A percentile compares a stretch with the other conserved stretches of the same genome.
Evolutionary conservation across 495 filamentous ascomycete species (phyloP).

Genomic region (Bacidia rubella): DNA sequence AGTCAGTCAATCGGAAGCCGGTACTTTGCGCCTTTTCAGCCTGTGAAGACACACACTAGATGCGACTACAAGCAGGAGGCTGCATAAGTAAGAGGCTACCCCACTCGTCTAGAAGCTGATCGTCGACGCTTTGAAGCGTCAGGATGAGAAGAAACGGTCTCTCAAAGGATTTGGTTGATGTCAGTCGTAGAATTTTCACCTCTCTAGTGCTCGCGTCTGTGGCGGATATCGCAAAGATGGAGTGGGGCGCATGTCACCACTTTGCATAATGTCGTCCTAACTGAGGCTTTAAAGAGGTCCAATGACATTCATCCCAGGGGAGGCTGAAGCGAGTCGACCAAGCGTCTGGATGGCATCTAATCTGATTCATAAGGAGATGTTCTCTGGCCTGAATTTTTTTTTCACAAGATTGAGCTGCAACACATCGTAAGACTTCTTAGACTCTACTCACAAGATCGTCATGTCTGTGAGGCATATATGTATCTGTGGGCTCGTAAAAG

Average conservation of each 20-base stretch:
- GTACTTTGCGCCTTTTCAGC: not conserved
- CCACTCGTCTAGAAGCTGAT: not conserved
- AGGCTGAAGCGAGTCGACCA: not conserved
- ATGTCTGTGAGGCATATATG: no score
- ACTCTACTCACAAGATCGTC: no score
- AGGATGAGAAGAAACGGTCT: not conserved
- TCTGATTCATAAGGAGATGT: not conserved
- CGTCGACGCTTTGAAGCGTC: not conserved
- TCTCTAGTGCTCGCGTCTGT: constrained; percentile 17
- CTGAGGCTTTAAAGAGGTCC: not conserved
- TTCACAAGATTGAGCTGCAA: no score
- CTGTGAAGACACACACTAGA: not conserved
- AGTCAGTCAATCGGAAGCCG: not conserved
- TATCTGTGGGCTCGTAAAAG: no score
- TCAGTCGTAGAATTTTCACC: constrained; percentile 8
- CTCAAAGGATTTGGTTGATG: not conserved
- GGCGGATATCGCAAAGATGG: constrained; percentile 15
- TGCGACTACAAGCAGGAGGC: not conserved
- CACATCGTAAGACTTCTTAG: no score
- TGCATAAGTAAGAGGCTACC: not conserved
- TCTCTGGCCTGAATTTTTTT: no score
- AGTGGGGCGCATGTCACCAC: not conserved
- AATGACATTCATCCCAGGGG: not conserved
- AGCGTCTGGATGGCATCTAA: not conserved
- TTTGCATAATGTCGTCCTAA: not conserved